Evolutionary conservation across 2,329 filamentous ascomycete genomes (phyloP), one percentile per base, ranked within the genome.

Genomic region (Fusarium chlamydosporum): DNA sequence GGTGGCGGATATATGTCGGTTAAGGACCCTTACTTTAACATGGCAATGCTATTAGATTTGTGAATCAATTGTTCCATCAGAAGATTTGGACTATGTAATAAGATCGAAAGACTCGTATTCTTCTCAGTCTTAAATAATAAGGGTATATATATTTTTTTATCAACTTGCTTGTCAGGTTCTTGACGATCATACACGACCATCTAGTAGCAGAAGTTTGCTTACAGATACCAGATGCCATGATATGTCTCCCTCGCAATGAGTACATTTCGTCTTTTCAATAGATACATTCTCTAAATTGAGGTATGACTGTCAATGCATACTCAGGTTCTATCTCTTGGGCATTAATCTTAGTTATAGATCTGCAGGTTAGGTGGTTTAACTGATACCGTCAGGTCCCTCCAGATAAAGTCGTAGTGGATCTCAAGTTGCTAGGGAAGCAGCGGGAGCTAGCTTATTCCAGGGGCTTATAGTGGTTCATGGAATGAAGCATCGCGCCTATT

Each of bases 361-460:
- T 13, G n/a, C 11, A 16, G 6, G 15, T 12, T 18, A n/a, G n/a
- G n/a, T n/a, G 27, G 18, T 31, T 45, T 12, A 31, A 9, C 7
- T 9, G 27, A 13, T 18, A 9, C 11, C 9, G n/a, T 29, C 12
- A 45, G 23, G 8, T 45, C 20, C 38, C 15, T 46, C 46, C 34
- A 29, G 41, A 55, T 31, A 38, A 15, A 48, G 26, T 26, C 52
- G n/a, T 35, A 20, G 65, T 51, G 68, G 71, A 61, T 64, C 40
- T 56, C 43, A 53, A 56, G 71, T 74, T 73, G 71, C 70, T 70
- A 34, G 50, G 69, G 71, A 60, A 71, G 53, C 34, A 60, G 56
- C 58, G 62, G 58, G 48, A 61, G 56, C 62, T 71, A 72, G 35
- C 54, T 41, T 37, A 11, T 73, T 62, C 41, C 51, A 61, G 59